Percentiles rank a stretch among this genome's conserved stretches.
phyloP scores from a whole-genome alignment of 768 basidiomycete species.

The Zangia roseola region DNA sequence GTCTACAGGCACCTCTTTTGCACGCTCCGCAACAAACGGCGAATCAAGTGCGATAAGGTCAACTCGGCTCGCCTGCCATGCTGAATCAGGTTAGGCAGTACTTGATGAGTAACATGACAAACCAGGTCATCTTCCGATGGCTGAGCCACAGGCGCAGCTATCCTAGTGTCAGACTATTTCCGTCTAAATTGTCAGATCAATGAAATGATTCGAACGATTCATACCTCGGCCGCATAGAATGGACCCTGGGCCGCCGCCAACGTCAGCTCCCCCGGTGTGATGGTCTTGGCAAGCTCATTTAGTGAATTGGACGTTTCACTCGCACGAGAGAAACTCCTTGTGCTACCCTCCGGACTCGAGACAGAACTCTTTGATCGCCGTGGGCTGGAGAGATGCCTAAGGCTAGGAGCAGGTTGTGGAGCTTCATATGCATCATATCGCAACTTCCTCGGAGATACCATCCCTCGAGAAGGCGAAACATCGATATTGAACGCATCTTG shows the following conservation, averaged over 20 bases:
- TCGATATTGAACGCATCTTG: constrained; percentile 14
- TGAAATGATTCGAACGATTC: neutral
- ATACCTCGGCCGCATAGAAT: constrained; percentile 19
- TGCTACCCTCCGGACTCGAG: constrained; percentile 35
- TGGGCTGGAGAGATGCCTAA: constrained; percentile 36
- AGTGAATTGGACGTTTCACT: constrained; percentile 24
- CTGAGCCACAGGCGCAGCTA: neutral
- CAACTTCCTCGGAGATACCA: constrained; percentile 45
- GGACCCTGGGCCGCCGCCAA: constrained; percentile 23
- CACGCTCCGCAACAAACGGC: constrained; percentile 56
- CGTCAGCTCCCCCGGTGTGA: constrained; percentile 34
- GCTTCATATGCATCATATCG: constrained; percentile 71
- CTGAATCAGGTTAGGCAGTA: constrained; percentile 11
- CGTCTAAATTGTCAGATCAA: constrained; percentile 2
- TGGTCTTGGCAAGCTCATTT: constrained; percentile 23
- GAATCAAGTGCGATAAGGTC: constrained; percentile 79
- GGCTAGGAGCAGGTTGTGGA: constrained; percentile 50
- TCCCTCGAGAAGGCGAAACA: constrained; percentile 23
- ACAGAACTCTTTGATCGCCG: constrained; percentile 34
- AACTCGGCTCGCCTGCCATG: constrained; percentile 32
- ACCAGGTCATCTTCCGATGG: constrained; percentile 20
- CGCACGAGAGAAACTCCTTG: constrained; percentile 31
- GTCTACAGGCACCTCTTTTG: constrained; percentile 14
- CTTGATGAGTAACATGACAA: constrained; percentile 3
- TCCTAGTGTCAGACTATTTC: constrained; percentile 10